A percentile compares a stretch with the other conserved stretches of the same genome.
These are phyloP conservation scores for Suhomyces coccinellae DNA, from an alignment of 1,139 yeast species.

Conservation along the genomic window DNA sequence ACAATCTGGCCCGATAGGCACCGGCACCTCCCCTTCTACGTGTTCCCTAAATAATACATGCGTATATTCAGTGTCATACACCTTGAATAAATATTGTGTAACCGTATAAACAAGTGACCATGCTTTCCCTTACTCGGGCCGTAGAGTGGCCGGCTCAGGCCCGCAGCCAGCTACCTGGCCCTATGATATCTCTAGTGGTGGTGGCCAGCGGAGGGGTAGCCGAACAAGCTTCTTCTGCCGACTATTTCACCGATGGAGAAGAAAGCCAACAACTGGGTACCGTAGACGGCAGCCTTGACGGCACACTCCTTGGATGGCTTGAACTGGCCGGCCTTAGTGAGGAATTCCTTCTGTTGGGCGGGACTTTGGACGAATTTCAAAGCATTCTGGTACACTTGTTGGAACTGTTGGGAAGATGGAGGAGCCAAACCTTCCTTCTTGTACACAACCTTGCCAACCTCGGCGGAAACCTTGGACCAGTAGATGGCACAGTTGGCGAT, in stretches of 20 bases:
- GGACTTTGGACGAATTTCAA: constrained; percentile 41
- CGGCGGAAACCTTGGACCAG: constrained; percentile 90
- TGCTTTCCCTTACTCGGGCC: constrained; percentile 1
- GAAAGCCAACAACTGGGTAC: constrained; percentile 84
- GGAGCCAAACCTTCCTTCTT: constrained; percentile 92
- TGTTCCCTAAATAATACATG: background rate
- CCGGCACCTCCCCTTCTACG: background rate
- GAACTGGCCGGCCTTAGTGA: constrained; percentile 44
- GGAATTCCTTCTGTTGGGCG: constrained; percentile 49
- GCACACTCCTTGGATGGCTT: constrained; percentile 57
- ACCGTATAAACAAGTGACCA: constrained; percentile 4
- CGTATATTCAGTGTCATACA: constrained; percentile 1
- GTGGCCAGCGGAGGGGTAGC: constrained; percentile 61
- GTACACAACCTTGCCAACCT: constrained; percentile 87
- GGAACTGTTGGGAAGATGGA: constrained; percentile 77
- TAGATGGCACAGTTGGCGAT: constrained; percentile 58
- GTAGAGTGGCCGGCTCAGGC: constrained; percentile 1
- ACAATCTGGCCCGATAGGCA: no score
- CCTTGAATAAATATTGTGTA: constrained; percentile 4
- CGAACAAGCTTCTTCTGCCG: constrained; percentile 92
- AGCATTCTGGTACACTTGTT: constrained; percentile 64
- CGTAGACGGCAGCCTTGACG: constrained; percentile 71
- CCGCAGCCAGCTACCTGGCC: background rate
- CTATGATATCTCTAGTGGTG: constrained; percentile 22
- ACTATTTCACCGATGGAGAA: constrained; percentile 94